Base-by-base conservation (phyloP, 2,329 filamentous ascomycete genomes). In the Uncinocarpus reesii region DNA sequence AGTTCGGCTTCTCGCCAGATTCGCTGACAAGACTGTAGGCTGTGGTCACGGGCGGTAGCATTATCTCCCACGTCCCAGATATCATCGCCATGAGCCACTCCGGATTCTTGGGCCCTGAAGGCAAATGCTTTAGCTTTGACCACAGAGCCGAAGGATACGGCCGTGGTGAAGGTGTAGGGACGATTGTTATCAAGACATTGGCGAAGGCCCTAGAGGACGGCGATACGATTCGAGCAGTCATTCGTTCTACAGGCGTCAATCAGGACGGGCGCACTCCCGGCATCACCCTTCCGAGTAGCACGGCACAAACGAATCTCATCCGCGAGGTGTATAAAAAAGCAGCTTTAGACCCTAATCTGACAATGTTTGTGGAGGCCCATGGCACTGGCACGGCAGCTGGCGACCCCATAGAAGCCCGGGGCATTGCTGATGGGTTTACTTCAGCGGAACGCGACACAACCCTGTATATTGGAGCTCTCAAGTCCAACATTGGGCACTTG, bases 131-230 rank as follows among this genome's bases (percentile, higher is more conserved):
- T 28, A 57, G 47, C 15, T 66, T 63, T 47, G 68, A 70, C 48
- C 51, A 58, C 16, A 52, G 58, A 31, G 68, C 64, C 0, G 61
- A 66, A 45, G 71, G 71, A 1, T 74, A 72, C 52, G 65, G 58
- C 7, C 60, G 69, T 15, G 71, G 68, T 4, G 64, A 66, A 42
- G 62, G 54, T 8, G 55, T 63, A 1, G 57, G 52, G 4, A 48
- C 38, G 4, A 34, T 66, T 3, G 51, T 58, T 8, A 20, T 66
- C 0, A 63, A 66, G 49, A 52, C 55, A 2, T 52, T 66, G 3
- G 28, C 47, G 4, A 56, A 57, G 34, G 64, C 63, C 1, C 40
- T 65, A 2, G 45, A 55, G 7, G 61, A 63, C 35, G 45, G 53
- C 0, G 59, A 66, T 46, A 56, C 59, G 1, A 62, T 67, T 28